Conservation (phyloP, 202 grass and related monocot genomes). For the Alloteropsis angusta region DNA sequence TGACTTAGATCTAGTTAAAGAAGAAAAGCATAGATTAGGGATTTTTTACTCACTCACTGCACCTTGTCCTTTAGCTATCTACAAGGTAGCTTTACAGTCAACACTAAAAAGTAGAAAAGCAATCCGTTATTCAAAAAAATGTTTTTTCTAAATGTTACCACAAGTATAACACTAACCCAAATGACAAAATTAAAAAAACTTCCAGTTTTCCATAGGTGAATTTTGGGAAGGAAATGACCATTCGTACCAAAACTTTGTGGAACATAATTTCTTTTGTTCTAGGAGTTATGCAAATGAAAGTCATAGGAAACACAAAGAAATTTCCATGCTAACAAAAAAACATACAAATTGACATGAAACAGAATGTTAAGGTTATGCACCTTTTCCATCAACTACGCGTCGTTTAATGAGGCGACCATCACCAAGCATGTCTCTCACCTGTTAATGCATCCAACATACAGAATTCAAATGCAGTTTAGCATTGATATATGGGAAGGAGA, state of each 20-base stretch:
- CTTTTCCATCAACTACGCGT: conserved; percentile 80
- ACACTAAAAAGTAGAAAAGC: not conserved
- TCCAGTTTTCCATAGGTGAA: not conserved
- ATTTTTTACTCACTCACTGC: not conserved
- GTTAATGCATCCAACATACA: conserved; percentile 25
- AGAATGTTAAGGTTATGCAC: conserved; percentile 30
- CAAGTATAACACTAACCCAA: not conserved
- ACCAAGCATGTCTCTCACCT: conserved; percentile 99
- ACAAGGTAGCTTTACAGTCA: not conserved
- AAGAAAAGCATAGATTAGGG: not conserved
- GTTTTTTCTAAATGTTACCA: not conserved
- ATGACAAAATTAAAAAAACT: not conserved
- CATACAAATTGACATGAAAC: conserved; percentile 6
- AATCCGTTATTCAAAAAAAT: not conserved
- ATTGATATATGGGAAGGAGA: not conserved
- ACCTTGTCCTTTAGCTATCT: not conserved
- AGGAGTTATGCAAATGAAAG: not conserved
- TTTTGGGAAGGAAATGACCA: not conserved
- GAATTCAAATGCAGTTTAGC: conserved; percentile 3
- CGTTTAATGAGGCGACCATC: conserved; percentile 97
- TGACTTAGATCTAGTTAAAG: not conserved
- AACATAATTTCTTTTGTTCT: conserved; percentile 11
- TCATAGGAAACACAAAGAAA: not conserved
- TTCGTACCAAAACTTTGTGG: not conserved
- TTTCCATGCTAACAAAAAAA: not conserved